Evolutionary conservation across 306 rosid species (phyloP), one percentile per base, ranked within the genome.

Genomic region (Casuarina cunninghamiana): DNA sequence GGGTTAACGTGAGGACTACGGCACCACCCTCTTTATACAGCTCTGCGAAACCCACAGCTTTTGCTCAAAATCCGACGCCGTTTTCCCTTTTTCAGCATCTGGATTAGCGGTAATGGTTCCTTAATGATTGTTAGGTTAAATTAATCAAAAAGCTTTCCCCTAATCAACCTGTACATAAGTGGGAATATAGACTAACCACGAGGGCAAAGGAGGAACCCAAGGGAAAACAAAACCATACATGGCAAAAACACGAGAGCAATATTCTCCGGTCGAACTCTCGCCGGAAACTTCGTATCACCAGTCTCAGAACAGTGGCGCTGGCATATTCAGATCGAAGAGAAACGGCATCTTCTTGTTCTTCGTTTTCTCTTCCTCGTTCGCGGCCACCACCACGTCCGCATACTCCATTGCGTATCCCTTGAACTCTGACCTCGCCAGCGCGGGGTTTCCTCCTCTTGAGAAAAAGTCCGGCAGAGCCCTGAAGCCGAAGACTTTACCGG

Each of bases 391-490:
- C 39, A 70, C 71, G 3, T 77, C 84, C 76, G 85, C 84, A 53
- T 79, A 87, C 87, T 91, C 93, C 67, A 87, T 73, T 74, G 72
- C 84, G 78, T 87, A 90, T 2, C 91, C 93, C 73, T 67, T 83
- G 50, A 85, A 88, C 84, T 85, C 93, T 53, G 91, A 87, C 70
- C 89, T 89, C 79, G 72, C 74, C 71, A 83, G 82, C 6, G 80
- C 68, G 9, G 84, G 74, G 0, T 26, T 21, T 2, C 39, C 76
- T 1, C 58, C 75, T 1, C 44, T 37, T 10, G 70, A 10, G 5
- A 76, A 61, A 72, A 32, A 83, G 39, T 53, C 32, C 42, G 88
- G 84, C 41, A 53, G 49, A 3, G 86, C 69, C 8, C 54, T 63
- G 90, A 88, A 86, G 3, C 46, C 35, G 1, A 66, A 6, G 7